These are phyloP conservation scores for Geranium rotundifolium DNA, from an alignment of 345 rosid genomes.

Conservation along the genomic window DNA sequence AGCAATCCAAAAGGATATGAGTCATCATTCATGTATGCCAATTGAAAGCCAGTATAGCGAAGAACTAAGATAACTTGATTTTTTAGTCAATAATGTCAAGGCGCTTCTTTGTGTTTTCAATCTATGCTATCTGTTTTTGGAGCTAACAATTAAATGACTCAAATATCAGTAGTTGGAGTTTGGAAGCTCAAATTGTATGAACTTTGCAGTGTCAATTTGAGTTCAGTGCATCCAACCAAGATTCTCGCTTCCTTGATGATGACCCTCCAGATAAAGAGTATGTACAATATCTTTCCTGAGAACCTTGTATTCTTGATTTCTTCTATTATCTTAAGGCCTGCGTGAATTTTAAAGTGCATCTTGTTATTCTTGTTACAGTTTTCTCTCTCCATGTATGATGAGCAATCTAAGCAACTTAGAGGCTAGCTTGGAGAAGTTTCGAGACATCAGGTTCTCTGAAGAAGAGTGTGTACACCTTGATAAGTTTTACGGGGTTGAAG, in stretches of 20 bases:
- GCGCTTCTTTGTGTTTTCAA: background rate
- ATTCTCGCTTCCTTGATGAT: constrained; percentile 16
- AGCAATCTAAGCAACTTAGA: constrained; percentile 11
- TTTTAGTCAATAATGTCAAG: too few species aligned
- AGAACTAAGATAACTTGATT: too few species aligned
- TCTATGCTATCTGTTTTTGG: background rate
- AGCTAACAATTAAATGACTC: background rate
- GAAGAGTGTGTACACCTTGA: constrained; percentile 11
- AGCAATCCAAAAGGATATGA: too few species aligned
- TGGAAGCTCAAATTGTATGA: background rate
- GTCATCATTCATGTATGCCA: background rate
- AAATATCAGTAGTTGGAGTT: background rate
- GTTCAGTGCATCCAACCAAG: constrained; percentile 16
- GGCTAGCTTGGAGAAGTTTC: constrained; percentile 19
- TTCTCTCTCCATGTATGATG: constrained; percentile 15
- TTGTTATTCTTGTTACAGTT: constrained; percentile 12
- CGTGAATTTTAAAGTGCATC: constrained; percentile 2
- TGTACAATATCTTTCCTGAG: constrained; percentile 6
- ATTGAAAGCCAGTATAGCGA: too few species aligned
- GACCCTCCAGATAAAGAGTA: constrained; percentile 25
- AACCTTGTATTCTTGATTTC: background rate
- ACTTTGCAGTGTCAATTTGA: constrained; percentile 19
- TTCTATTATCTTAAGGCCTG: background rate
- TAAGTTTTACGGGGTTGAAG: constrained; percentile 14
- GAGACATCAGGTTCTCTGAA: constrained; percentile 9